phyloP scores from a whole-genome alignment of 192 early-diverging fungal genomes.

The Geosiphon pyriformis region DNA sequence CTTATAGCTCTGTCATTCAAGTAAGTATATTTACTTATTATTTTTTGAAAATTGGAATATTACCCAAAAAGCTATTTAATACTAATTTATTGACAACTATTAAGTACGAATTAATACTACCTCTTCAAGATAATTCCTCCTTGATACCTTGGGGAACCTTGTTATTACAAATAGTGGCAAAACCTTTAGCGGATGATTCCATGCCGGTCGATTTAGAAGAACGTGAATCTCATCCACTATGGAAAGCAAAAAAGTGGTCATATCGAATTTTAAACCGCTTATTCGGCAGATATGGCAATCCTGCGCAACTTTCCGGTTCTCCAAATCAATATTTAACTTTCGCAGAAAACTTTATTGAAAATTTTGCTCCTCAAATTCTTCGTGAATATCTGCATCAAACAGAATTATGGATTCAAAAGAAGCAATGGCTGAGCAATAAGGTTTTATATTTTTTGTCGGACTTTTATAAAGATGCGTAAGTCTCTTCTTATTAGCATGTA shows the following conservation, averaged over 20 bases:
- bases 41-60: neutral
- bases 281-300: constrained; percentile 70
- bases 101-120: constrained; percentile 47
- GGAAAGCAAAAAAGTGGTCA: constrained; percentile 96
- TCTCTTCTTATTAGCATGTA: neutral
- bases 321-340: constrained; percentile 54
- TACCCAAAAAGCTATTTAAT: constrained; percentile 5
- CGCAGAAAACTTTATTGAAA: constrained; percentile 75
- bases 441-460: constrained; percentile 63
- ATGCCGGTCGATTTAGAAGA: constrained; percentile 62
- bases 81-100: neutral
- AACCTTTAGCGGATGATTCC: constrained; percentile 49
- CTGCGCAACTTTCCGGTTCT: constrained; percentile 50
- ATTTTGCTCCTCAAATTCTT: constrained; percentile 89
- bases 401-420: constrained; percentile 65
- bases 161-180: constrained; percentile 75
- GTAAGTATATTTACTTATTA: constrained; percentile 10
- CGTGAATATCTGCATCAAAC: constrained; percentile 80
- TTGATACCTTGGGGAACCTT: constrained; percentile 87
- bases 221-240: constrained; percentile 75
- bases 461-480: constrained; percentile 72
- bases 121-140: constrained; percentile 58
- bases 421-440: constrained; percentile 68
- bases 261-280: constrained; percentile 81
- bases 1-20: constrained; percentile 70